Evolutionary conservation across 192 early-diverging fungal species (phyloP).

Genomic region (Backusella liffmaniae): DNA sequence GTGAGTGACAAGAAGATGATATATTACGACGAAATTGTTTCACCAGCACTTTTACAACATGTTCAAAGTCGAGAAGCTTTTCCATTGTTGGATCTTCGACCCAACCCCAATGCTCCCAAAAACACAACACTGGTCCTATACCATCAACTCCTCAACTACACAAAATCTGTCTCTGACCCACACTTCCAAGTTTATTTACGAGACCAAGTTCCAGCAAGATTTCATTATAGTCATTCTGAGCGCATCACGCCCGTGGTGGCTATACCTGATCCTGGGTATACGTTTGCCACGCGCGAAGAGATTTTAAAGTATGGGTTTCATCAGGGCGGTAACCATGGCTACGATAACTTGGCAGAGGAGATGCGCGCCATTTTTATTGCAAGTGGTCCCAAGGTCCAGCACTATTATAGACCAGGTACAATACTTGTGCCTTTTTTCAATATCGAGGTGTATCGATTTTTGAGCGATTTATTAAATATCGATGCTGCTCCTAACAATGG

Average conservation of each 20-base stretch:
- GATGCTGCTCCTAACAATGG: constrained; percentile 72
- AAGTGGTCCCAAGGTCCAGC: constrained; percentile 51
- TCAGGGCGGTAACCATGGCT: constrained; percentile 78
- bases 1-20: constrained; percentile 34
- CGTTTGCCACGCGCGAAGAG: constrained; percentile 47
- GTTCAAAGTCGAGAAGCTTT: constrained; percentile 55
- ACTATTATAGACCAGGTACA: constrained; percentile 16
- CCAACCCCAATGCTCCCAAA: constrained; percentile 36
- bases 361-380: constrained; percentile 91
- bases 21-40: constrained; percentile 67
- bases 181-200: constrained; percentile 67
- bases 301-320: constrained; percentile 19
- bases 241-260: constrained; percentile 76
- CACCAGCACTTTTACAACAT: constrained; percentile 32
- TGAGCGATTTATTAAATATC: constrained; percentile 58
- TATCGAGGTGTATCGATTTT: constrained; percentile 69
- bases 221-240: constrained; percentile 63
- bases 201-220: constrained; percentile 68
- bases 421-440: constrained; percentile 60
- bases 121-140: constrained; percentile 52
- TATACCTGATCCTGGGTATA: constrained; percentile 65
- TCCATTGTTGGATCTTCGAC: constrained; percentile 65
- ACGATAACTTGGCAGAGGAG: constrained; percentile 67
- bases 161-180: constrained; percentile 23
- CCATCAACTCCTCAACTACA: constrained; percentile 43